Evolutionary conservation across 2,329 filamentous ascomycete genomes (phyloP), one percentile per base, ranked within the genome.

Genomic region (Emericellopsis atlantica): DNA sequence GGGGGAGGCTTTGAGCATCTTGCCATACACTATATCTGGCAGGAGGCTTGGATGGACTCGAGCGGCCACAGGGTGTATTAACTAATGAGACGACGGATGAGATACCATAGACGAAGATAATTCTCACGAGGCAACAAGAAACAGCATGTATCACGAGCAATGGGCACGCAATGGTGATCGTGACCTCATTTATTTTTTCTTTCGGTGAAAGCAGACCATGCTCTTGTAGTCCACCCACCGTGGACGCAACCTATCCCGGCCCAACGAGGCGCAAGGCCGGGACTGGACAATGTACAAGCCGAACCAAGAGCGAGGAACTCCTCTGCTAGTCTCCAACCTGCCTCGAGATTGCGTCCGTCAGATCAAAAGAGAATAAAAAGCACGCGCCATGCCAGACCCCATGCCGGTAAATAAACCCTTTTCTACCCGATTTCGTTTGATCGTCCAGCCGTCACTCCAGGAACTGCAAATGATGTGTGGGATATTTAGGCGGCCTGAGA

Each of bases 141-240:
- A 7, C 9, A 9, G 26, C 26, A 29, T 29, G 26, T 29, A 9
- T 29, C 26, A 29, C 12, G 26, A 29, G 26, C 22, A 8, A 11
- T 21, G 36, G 21, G 16, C 36, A 22, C 22, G 21, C 16, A 21
- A 21, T 46, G 41, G 53, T 56, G 51, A 57, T 59, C 56, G 57
- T 60, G 58, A 57, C 58, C 58, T 61, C 58, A 51, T 60, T 59
- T 58, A 56, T 55, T 46, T 51, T 44, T 49, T 53, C 55, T 52
- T 45, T 29, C 26, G 26, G 26, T 29, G 26, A 29, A 29, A 29
- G 26, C 26, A 29, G 26, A 29, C 26, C 12, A 29, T 29, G 8
- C 26, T 29, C 26, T 29, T 9, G 9, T 4, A 7, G 26, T 29
- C 52, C 22, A 31, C 51, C 55, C 49, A 52, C 53, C 46, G 45